Percentiles rank a stretch among this genome's conserved stretches.
Conservation (phyloP, 2,329 filamentous ascomycete species). For the Cytospora leucostoma region DNA sequence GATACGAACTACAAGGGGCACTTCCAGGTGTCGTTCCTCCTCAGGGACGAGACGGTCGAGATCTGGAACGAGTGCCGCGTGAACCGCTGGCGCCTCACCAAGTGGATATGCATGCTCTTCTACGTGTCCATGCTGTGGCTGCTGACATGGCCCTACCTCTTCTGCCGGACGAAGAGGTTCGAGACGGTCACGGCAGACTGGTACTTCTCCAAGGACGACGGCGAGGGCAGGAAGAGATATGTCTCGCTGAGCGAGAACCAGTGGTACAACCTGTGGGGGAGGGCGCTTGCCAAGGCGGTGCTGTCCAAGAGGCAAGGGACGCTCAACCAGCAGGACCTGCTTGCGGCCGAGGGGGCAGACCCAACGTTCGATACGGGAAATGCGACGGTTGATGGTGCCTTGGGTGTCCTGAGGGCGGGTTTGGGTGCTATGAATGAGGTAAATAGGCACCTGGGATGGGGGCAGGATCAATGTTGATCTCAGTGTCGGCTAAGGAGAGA, state of each 20-base stretch:
- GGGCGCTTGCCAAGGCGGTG: conserved; percentile 60
- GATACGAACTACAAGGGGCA: conserved; percentile 68
- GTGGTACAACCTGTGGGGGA: conserved; percentile 65
- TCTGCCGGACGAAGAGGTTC: conserved; percentile 67
- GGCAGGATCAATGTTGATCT: conserved; percentile 35
- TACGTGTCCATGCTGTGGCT: conserved; percentile 68
- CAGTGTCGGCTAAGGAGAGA: not conserved
- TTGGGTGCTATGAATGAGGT: conserved; percentile 54
- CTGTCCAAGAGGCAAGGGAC: conserved; percentile 57
- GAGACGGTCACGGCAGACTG: conserved; percentile 64
- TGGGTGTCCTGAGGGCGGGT: conserved; percentile 49
- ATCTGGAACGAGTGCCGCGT: conserved; percentile 64
- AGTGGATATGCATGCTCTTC: conserved; percentile 66
- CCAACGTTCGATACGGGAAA: conserved; percentile 43
- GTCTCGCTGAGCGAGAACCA: conserved; percentile 57
- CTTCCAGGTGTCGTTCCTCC: conserved; percentile 60
- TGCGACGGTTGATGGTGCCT: conserved; percentile 41
- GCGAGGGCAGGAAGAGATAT: conserved; percentile 47
- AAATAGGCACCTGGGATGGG: conserved; percentile 58
- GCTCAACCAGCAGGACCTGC: conserved; percentile 59
- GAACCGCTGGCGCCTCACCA: conserved; percentile 65
- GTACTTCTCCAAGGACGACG: conserved; percentile 49
- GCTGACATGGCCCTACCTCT: conserved; percentile 70
- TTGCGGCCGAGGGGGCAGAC: conserved; percentile 43
- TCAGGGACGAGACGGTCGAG: conserved; percentile 57